These are phyloP conservation scores for Neopestalotiopsis clavispora DNA, from an alignment of 2,329 filamentous ascomycete genomes.

Conservation along the genomic window DNA sequence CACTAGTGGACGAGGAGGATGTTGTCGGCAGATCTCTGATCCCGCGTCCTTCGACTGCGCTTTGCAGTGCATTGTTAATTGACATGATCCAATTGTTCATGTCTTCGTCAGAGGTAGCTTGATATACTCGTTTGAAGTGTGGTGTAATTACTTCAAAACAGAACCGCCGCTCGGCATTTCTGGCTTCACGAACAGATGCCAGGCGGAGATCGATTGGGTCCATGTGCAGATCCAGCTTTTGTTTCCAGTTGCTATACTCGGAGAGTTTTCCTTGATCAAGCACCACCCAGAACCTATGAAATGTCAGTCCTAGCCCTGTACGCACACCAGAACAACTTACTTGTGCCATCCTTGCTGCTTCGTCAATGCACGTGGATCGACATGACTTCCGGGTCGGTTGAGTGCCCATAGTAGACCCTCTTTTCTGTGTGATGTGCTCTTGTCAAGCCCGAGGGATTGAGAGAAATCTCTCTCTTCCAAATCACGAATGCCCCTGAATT, in stretches of 20 bases:
- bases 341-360: conserved; percentile 99
- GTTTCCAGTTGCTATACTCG: conserved; percentile 99
- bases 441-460: conserved; percentile 57
- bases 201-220: conserved; percentile 96
- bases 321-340: conserved; percentile 57
- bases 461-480: conserved; percentile 81
- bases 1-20: conserved; percentile 42
- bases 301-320: conserved; percentile 16
- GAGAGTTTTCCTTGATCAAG: conserved; percentile 95
- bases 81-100: conserved; percentile 96
- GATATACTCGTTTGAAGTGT: conserved; percentile 93
- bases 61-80: conserved; percentile 97
- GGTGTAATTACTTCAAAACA: conserved; percentile 99
- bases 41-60: conserved; percentile 85
- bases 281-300: conserved; percentile 90
- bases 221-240: conserved; percentile 94
- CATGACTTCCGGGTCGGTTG: conserved; percentile 90
- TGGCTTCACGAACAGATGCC: conserved; percentile 94
- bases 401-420: conserved; percentile 95
- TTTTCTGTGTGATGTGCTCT: conserved; percentile 75
- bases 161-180: conserved; percentile 92
- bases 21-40: conserved; percentile 57
- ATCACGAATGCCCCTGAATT: conserved; percentile 92
- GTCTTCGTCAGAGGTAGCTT: conserved; percentile 96
- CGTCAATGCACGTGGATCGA: conserved; percentile 92